Base-by-base conservation (phyloP, 169 alveolate species). In the Plasmodium blacklocki region DNA sequence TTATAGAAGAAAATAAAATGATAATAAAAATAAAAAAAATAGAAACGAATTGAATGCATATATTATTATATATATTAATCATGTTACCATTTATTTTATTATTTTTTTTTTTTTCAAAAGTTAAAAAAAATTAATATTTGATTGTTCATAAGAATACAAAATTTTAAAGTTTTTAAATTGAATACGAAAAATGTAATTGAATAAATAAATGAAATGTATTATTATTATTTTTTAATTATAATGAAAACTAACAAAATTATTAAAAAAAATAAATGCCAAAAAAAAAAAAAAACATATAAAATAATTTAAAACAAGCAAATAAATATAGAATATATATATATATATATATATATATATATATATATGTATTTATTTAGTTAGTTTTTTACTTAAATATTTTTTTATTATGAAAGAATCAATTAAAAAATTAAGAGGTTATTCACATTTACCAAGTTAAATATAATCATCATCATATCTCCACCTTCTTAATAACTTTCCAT, bases 401-500 rank as follows among this genome's bases (percentile, higher is more conserved):
- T 32, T 32, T 32, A 32, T 32, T 32, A 32, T 32, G 45, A 32
- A 32, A 32, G 45, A 32, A 32, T 32, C 45, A 32, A 32, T 32
- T 32, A 32, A 32, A 32, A 32, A 32, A 32, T 32, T 32, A 32
- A 32, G 9, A 32, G 45, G 9, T 32, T 32, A 32, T 32, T 32
- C 45, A 32, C 45, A 32, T 32, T 0, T 32, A 32, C 45, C 45
- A 32, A 32, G 8, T 73, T 76, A 85, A 23, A 85, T 59, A 59
- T 85, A 85, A 15, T 26, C 92, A 85, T 85, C 92, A 60, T 85
- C 92, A 63, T 85, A 85, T 32, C 92, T 85, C 92, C 92, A 85
- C 50, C 92, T 85, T 71, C 60, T 85, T 72, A 85, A 66, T 63
- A 85, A 59, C 56, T 85, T 85, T 18, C 39, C 72, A 68, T 85